Evolutionary conservation across 2,329 filamentous ascomycete genomes (phyloP), one percentile per base, ranked within the genome.

Genomic region (Botrytis aclada): DNA sequence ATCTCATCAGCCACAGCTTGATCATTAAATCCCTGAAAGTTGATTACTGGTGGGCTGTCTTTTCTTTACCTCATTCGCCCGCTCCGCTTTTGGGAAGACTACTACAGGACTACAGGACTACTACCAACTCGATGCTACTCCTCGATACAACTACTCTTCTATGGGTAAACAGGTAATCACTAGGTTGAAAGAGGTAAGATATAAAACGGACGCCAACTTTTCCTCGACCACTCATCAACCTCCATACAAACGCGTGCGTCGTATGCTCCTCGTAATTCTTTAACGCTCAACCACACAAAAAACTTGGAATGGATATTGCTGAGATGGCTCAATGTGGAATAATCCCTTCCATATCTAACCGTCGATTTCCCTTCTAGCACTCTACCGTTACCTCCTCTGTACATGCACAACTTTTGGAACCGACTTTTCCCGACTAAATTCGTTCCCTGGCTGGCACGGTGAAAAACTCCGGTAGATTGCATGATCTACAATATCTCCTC

Each of bases 1-100:
- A 67, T 67, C 43, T n/a, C 64, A 8, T 54, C 64, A 67, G 64
- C 66, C 66, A 69, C 66, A 69, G 32, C 47, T 69, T 69, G 66
- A 56, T 69, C 51, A 60, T 37, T 18, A 37, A 43, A 34, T 20
- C 66, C 47, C 66, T 39, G 34, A 41, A 22, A 32, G 18, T 12
- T 22, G n/a, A 69, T 25, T 51, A 45, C 37, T 66, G 43, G 25
- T 61, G 34, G 47, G 32, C 58, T 25, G 58, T 25, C 58, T 61
- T 12, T 12, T 37, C 45, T 54, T 14, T 8, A 54, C n/a, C 18
- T 18, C n/a, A 12, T 12, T 54, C 51, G 1, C 14, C 29, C 51
- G 51, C 51, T 54, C n/a, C 51, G 51, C 51, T 54, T 29, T 29
- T 18, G 18, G 51, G n/a, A 54, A 54, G n/a, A n/a, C 47, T 51